These are phyloP conservation scores for Ajuga reptans DNA, from an alignment of 305 asterid genomes.

Conservation along the genomic window DNA sequence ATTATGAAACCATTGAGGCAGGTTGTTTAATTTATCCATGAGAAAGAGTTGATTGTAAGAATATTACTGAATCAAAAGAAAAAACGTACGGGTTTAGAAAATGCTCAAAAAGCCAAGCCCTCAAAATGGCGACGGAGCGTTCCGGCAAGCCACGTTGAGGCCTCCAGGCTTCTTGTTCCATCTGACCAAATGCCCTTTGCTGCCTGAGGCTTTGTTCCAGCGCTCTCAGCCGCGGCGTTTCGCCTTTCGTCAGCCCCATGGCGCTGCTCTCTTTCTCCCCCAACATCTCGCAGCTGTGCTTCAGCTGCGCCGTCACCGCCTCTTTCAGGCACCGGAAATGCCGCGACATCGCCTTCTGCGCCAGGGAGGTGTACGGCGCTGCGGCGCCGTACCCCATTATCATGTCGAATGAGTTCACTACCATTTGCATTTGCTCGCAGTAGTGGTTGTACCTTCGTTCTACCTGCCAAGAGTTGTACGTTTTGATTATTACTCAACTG, in stretches of 20 bases:
- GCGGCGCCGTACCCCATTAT: slow-evolving; percentile 92
- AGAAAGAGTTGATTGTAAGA: too few species aligned
- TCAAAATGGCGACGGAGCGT: slow-evolving; percentile 70
- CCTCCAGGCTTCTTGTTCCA: slow-evolving; percentile 98
- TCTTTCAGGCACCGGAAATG: slow-evolving; percentile 86
- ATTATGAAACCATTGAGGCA: too few species aligned
- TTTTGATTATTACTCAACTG: too few species aligned
- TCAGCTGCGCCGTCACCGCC: slow-evolving; percentile 57
- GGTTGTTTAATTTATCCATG: too few species aligned
- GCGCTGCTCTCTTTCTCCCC: slow-evolving; percentile 67
- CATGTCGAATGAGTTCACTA: slow-evolving; percentile 80
- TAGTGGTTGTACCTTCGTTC: slow-evolving; percentile 81
- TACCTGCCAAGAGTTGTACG: too few species aligned
- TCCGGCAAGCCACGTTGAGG: slow-evolving; percentile 97
- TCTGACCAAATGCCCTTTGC: slow-evolving; percentile 70
- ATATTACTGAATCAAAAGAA: too few species aligned
- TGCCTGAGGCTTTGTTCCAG: slow-evolving; percentile 79
- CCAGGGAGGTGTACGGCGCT: slow-evolving; percentile 69
- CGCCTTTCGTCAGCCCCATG: slow-evolving; percentile 78
- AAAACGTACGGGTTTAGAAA: slow-evolving; percentile 75
- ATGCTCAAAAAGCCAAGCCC: slow-evolving; percentile 93
- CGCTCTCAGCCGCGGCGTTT: slow-evolving; percentile 70
- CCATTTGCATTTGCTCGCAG: slow-evolving; percentile 94
- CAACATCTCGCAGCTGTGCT: slow-evolving; percentile 53
- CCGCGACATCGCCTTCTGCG: slow-evolving; percentile 93